Base-by-base conservation (phyloP, 352 stramenopile species). In the Phytophthora constricta region DNA sequence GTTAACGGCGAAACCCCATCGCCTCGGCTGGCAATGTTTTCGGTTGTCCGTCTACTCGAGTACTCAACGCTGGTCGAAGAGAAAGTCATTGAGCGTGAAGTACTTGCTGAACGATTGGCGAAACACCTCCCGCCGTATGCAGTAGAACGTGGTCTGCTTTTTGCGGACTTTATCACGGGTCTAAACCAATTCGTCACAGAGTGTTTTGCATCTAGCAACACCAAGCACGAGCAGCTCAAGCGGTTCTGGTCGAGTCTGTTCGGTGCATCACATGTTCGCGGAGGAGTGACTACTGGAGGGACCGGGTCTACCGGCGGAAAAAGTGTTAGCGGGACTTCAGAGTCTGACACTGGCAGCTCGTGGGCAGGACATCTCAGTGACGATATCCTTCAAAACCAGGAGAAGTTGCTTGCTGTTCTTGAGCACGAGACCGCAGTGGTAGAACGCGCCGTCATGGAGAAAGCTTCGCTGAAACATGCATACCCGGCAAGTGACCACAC, bases 301-400 rank as follows among this genome's bases (percentile, higher is more conserved):
- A 52, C 22, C n/a, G 20, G 22, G 25, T 33, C 49, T 27, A 19
- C 4, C 19, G 23, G 14, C 37, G 28, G 39, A 28, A 45, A 28
- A 56, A 23, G 26, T 45, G 26, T 39, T n/a, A 61, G 49, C 5
- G 49, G 50, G 22, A 20, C 47, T 47, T 17, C 22, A 14, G 52
- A 64, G 58, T 68, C 55, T 48, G 51, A 42, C 4, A 43, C 50
- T 11, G 48, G 45, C 10, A 62, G 59, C 33, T 72, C 80, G 3
- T 93, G 85, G 83, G 80, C 75, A 31, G 80, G 82, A 26, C 76
- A 82, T 26, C 73, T 93, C 19, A 90, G 78, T 26, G 85, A 93
- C n/a, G 85, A 92, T 17, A 93, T 93, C 52, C 65, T 93, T 13
- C 83, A 93, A 68, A 93, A 93, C 39, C 85, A 92, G 55, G 85